These are phyloP conservation scores for Diaporthe nobilis DNA, from an alignment of 2,329 filamentous ascomycete genomes.

Conservation along the genomic window DNA sequence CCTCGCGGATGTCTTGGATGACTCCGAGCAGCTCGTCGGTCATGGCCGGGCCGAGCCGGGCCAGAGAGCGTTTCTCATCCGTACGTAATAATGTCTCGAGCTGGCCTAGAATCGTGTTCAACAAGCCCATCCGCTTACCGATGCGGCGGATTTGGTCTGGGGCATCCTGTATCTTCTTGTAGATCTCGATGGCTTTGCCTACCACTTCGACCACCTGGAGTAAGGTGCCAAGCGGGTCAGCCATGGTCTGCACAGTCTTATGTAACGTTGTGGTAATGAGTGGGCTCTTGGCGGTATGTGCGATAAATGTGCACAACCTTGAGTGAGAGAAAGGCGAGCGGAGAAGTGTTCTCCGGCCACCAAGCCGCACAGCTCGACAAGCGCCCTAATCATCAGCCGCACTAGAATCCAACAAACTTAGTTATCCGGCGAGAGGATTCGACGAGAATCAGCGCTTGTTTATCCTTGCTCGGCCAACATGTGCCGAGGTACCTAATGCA, in stretches of 20 bases:
- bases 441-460: background rate
- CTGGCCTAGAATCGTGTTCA: constrained; percentile 43
- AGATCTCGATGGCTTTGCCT: constrained; percentile 44
- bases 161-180: constrained; percentile 45
- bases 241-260: background rate
- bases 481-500: constrained; percentile 17
- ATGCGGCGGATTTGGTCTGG: constrained; percentile 46
- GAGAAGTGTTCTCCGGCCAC: background rate
- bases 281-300: background rate
- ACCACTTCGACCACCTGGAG: constrained; percentile 45
- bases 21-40: constrained; percentile 40
- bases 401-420: constrained; percentile 2
- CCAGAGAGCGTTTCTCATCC: constrained; percentile 30
- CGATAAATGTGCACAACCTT: background rate
- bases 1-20: constrained; percentile 43
- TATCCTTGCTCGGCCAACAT: background rate
- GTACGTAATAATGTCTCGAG: constrained; percentile 44
- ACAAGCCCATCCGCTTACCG: constrained; percentile 45
- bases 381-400: constrained; percentile 24
- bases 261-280: background rate
- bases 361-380: background rate
- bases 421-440: background rate
- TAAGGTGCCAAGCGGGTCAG: constrained; percentile 43
- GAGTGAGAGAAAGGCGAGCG: background rate
- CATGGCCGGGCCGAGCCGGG: constrained; percentile 4